Evolutionary conservation across 1,284 basidiomycete genomes (phyloP), one percentile per base, ranked within the genome.

Genomic region (Marasmius fiardii): DNA sequence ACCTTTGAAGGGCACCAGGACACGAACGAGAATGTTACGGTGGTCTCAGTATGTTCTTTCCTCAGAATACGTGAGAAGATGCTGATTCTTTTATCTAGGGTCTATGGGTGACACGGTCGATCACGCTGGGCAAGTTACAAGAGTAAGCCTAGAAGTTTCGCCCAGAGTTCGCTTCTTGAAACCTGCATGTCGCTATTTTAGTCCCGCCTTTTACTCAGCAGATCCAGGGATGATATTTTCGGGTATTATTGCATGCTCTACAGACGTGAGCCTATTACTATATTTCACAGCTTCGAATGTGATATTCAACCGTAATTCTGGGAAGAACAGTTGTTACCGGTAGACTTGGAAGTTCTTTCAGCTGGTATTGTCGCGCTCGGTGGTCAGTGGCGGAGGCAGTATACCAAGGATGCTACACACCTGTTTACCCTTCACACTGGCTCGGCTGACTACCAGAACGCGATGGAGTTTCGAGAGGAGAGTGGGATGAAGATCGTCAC

Each of bases 341-440:
- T 81, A 5, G 92, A 94, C 68, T 71, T 81, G 39, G 90, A 93
- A 64, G 81, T 90, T 5, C 80, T 95, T 41, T 80, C 80, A 0
- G 86, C 85, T 0, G 88, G 85, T 0, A 85, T 95, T 43, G 74
- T 78, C 1, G 81, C 85, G 0, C 80, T 92, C n/a, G 93, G 94
- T 0, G 93, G 94, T 2, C 87, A 90, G 67, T 93, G 85, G 82
- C 80, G 88, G 14, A 73, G 75, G 1, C 84, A 83, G 4, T 79
- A 93, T 51, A 92, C 91, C 0, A 80, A 81, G 56, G 93, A 95
- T 60, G 87, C 93, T 37, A 95, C 93, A 1, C 93, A 95, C 67
- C 78, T 95, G 48, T 88, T 95, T 62, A 83, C 85, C 28, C 69
- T 86, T 24, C 70, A 71, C 21, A 64, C 69, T 0, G 75, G 71